phyloP scores from a whole-genome alignment of 352 stramenopile genomes.

The Pythium scleroteichum region DNA sequence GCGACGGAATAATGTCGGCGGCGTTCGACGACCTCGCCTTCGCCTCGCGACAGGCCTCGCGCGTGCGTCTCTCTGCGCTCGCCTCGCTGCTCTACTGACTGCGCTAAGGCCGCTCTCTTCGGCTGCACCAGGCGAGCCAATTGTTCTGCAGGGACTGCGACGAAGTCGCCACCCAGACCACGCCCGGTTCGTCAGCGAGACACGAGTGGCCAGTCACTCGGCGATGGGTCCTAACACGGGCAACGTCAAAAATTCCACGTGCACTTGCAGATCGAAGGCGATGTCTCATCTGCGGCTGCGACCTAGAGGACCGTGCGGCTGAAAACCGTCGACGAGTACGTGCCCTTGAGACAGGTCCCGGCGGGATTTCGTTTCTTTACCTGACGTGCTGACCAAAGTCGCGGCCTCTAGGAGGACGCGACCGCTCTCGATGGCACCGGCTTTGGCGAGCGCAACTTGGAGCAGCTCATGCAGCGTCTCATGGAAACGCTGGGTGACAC shows the following conservation, averaged over 20 bases:
- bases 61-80: not conserved
- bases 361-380: not conserved
- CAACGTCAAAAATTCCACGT: too few relatives aligned
- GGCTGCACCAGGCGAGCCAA: constrained; percentile 4
- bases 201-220: too few relatives aligned
- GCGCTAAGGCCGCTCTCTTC: not conserved
- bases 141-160: constrained; percentile 71
- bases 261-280: constrained; percentile 51
- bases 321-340: constrained; percentile 9
- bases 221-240: too few relatives aligned
- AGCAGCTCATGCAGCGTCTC: constrained; percentile 21
- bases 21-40: constrained; percentile 81
- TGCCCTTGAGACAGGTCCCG: not conserved
- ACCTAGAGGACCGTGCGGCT: constrained; percentile 38
- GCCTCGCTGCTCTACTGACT: not conserved
- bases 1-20: constrained; percentile 36
- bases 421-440: not conserved
- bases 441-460: constrained; percentile 8
- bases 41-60: constrained; percentile 23
- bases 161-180: constrained; percentile 51
- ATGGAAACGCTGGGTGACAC: constrained; percentile 19
- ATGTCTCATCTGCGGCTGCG: constrained; percentile 65
- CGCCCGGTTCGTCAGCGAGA: constrained; percentile 35
- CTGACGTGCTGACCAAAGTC: not conserved
- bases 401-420: not conserved